phyloP scores from a whole-genome alignment of 1,139 yeast species.

The Yamadazyma sp. region DNA sequence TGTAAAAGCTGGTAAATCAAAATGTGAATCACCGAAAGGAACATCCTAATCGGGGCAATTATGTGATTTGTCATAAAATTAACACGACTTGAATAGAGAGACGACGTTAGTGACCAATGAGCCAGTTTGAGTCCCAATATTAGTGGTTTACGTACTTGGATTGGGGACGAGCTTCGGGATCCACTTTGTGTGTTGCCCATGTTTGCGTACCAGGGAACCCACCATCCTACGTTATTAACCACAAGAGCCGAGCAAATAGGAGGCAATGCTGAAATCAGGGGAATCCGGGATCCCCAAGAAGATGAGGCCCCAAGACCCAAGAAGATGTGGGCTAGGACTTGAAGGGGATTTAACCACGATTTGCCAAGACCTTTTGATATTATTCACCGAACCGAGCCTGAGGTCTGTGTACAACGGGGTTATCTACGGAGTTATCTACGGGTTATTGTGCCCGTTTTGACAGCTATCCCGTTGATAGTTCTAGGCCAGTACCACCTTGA shows the following conservation, averaged over 20 bases:
- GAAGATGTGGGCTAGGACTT: no score
- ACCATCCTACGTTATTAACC: slow-evolving; percentile 49
- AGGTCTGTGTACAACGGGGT: slow-evolving; percentile 75
- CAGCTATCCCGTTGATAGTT: slow-evolving; percentile 76
- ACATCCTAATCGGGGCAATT: slow-evolving; percentile 9
- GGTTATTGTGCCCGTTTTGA: slow-evolving; percentile 67
- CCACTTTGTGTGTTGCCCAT: slow-evolving; percentile 27
- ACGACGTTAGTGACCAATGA: no score
- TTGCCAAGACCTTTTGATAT: slow-evolving; percentile 70
- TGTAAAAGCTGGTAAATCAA: neutral
- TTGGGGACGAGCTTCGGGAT: slow-evolving; percentile 55
- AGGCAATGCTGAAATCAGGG: slow-evolving; percentile 62
- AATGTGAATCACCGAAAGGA: neutral
- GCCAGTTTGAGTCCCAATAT: no score
- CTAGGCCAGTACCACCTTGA: slow-evolving; percentile 53
- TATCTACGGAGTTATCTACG: no score
- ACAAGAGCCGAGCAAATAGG: slow-evolving; percentile 61
- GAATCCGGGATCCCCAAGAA: slow-evolving; percentile 80
- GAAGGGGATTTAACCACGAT: slow-evolving; percentile 66
- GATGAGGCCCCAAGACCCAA: slow-evolving; percentile 62
- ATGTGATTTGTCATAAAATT: slow-evolving; percentile 32
- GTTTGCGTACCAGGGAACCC: slow-evolving; percentile 45
- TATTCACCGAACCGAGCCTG: slow-evolving; percentile 69
- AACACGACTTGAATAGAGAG: no score
- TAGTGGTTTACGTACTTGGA: slow-evolving; percentile 33